Evolutionary conservation across 352 stramenopile species (phyloP), one percentile per base, ranked within the genome.

Genomic region (Phytophthora pluvialis): DNA sequence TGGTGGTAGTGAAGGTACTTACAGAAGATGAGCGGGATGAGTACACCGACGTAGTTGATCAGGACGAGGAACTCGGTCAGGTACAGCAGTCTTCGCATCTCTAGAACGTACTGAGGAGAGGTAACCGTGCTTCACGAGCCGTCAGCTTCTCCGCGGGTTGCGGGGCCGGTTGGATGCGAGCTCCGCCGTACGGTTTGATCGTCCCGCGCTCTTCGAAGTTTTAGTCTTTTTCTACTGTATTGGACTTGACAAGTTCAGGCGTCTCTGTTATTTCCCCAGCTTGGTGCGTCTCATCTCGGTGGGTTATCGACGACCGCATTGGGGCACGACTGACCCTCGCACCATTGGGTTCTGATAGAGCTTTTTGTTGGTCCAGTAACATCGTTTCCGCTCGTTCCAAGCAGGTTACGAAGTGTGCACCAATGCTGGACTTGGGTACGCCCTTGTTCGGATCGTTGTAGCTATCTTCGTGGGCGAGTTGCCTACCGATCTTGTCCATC

Each of bases 21-120:
- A 71, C 67, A 63, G 38, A 72, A 75, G 9, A 69, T 64, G 1
- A 75, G 45, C n/a, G 62, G 67, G 18, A 75, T 72, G 29, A 75
- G 65, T 15, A 75, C 67, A 13, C 59, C 62, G 29, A 75, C 64
- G 40, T 71, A 77, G 48, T 73, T 73, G 46, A 71, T 70, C 2
- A 80, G 45, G 18, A 72, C 51, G 7, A 75, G 50, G 33, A 72
- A 75, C 47, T 75, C 63, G 3, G 67, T 75, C 40, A 72, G 33
- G 12, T 75, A 75, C 21, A 75, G 35, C 5, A 75, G 54, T 21
- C 50, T 50, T n/a, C 50, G 55, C 15, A 71, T 55, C 28, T 64
- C 46, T 12, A 61, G 7, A 2, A 57, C 25, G 16, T 71, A 71
- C 11, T 53, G 40, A 12, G 52, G 21, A 2, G 47, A 43, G 8